Evolutionary conservation across 1,284 basidiomycete species (phyloP).

Genomic region (Moniliella sp.): DNA sequence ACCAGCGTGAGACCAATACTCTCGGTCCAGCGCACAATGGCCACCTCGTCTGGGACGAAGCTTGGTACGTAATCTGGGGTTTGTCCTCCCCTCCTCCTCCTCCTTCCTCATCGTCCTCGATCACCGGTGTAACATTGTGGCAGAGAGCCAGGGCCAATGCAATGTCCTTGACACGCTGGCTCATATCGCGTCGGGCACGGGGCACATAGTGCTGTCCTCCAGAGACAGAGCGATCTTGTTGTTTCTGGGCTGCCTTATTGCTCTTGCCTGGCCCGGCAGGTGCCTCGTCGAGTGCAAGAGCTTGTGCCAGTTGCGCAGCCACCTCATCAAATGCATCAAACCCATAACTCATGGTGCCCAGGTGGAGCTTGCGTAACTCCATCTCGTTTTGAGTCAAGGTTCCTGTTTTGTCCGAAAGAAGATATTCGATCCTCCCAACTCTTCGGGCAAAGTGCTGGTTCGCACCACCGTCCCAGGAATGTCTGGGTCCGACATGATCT

Average conservation of each 20-base stretch:
- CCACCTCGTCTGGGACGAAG: conserved; percentile 93
- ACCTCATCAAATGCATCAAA: conserved; percentile 96
- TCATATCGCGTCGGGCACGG: conserved; percentile 81
- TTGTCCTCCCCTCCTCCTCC: too few relatives aligned
- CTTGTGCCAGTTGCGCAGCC: conserved; percentile 57
- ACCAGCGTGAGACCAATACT: conserved; percentile 72
- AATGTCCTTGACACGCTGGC: conserved; percentile 74
- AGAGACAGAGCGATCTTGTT: conserved; percentile 38
- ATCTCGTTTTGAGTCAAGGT: conserved; percentile 96
- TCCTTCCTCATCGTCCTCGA: conserved; percentile 62
- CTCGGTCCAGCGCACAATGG: conserved; percentile 93
- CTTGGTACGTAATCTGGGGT: conserved; percentile 87
- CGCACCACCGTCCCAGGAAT: conserved; percentile 87
- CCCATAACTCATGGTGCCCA: conserved; percentile 94
- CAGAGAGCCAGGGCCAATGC: conserved; percentile 80
- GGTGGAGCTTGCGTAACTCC: conserved; percentile 94
- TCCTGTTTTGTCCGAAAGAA: conserved; percentile 90
- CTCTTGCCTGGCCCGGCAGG: conserved; percentile 1
- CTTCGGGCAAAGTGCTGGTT: conserved; percentile 87
- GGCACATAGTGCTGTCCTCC: too few relatives aligned
- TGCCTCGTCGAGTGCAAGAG: conserved; percentile 41
- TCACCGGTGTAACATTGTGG: conserved; percentile 90
- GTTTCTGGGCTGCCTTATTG: conserved; percentile 3
- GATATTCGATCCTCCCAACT: conserved; percentile 80
- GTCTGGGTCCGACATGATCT: conserved; percentile 77